Conservation (phyloP, 805 yeast genomes). For the Myxozyma neotropica region DNA sequence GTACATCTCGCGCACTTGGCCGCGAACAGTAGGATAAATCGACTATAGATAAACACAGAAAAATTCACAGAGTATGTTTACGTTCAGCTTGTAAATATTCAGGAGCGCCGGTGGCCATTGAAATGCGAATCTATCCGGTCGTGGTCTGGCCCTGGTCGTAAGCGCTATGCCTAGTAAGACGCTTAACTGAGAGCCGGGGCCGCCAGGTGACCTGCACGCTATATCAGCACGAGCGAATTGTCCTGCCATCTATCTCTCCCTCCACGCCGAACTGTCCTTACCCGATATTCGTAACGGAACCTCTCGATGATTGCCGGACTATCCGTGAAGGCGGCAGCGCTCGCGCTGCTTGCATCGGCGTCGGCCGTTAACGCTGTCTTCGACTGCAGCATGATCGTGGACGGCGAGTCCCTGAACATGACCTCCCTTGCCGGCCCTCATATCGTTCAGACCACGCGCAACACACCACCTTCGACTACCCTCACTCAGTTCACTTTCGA, state of each 20-base stretch:
- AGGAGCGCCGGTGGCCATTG: neutral
- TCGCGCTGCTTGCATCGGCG: constrained; percentile 10
- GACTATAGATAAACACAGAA: no score
- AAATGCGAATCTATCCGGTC: no score
- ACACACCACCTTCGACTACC: constrained; percentile 80
- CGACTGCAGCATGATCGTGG: constrained; percentile 38
- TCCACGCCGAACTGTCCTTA: neutral
- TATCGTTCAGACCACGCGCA: constrained; percentile 45
- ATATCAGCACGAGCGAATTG: constrained; percentile 1
- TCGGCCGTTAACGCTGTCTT: constrained; percentile 35
- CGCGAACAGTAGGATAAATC: no score
- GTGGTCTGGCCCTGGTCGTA: constrained; percentile 16
- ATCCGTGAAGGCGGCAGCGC: constrained; percentile 3
- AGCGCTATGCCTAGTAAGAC: neutral
- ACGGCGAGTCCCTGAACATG: constrained; percentile 45
- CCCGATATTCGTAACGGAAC: neutral
- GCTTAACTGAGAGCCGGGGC: neutral
- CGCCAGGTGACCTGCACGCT: neutral
- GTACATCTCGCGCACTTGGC: no score
- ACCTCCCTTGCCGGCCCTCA: constrained; percentile 55
- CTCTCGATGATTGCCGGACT: neutral
- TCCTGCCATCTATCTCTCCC: neutral
- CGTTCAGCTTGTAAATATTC: no score
- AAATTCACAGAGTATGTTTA: no score
- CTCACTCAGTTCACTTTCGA: constrained; percentile 69